Evolutionary conservation across 176 grass and related monocot genomes (phyloP).

Genomic region (Pontederia crassipes): DNA sequence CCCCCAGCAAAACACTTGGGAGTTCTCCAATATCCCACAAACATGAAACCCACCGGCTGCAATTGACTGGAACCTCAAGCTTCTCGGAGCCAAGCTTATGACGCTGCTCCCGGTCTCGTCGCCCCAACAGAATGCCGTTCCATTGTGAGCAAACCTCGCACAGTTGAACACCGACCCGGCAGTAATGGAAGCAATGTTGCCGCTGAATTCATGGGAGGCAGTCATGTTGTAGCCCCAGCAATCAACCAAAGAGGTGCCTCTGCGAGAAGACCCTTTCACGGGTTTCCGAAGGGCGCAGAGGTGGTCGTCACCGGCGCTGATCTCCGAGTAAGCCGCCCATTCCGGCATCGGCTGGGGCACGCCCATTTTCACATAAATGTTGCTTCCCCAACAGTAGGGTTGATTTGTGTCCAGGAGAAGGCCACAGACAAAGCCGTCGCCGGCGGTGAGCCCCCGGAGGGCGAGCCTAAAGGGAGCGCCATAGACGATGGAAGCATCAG

Average conservation of each 20-base stretch:
- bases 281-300: slow-evolving; percentile 52
- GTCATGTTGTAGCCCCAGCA: slow-evolving; percentile 99
- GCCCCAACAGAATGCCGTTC: slow-evolving; percentile 84
- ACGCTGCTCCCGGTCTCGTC: slow-evolving; percentile 75
- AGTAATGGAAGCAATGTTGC: slow-evolving; percentile 36
- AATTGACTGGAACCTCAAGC: slow-evolving; percentile 63
- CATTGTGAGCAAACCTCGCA: slow-evolving; percentile 49
- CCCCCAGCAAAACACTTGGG: slow-evolving; percentile 88
- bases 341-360: slow-evolving; percentile 93
- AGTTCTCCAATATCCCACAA: slow-evolving; percentile 84
- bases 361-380: slow-evolving; percentile 83
- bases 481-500: slow-evolving; percentile 83
- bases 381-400: slow-evolving; percentile 95
- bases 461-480: slow-evolving; percentile 63
- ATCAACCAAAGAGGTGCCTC: slow-evolving; percentile 46
- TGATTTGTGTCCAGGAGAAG: slow-evolving; percentile 71
- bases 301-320: slow-evolving; percentile 88
- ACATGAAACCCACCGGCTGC: slow-evolving; percentile 87
- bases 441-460: slow-evolving; percentile 64
- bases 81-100: slow-evolving; percentile 48
- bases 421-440: slow-evolving; percentile 85
- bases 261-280: slow-evolving; percentile 17
- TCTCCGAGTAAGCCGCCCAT: slow-evolving; percentile 55
- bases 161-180: slow-evolving; percentile 93
- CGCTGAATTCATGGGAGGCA: slow-evolving; percentile 35